Conservation (phyloP, 2,329 filamentous ascomycete genomes). For the Scedosporium apiospermum region DNA sequence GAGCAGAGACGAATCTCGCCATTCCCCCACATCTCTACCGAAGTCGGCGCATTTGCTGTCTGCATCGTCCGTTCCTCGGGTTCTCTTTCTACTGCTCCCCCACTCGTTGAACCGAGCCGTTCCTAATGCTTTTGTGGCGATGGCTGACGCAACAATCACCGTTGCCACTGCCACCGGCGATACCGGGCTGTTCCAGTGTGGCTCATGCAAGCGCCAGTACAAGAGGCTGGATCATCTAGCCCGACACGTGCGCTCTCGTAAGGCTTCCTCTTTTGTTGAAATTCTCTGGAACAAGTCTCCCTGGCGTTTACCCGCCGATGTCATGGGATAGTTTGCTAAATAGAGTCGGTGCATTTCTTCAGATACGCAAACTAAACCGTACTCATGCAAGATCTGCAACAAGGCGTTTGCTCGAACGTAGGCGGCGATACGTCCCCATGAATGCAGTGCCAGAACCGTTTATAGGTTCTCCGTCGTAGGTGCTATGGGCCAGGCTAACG, state of each 20-base stretch:
- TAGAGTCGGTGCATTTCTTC: neutral
- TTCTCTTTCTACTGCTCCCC: neutral
- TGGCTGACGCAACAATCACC: neutral
- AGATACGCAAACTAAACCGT: slow-evolving; percentile 40
- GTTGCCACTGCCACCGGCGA: neutral
- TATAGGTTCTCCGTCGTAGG: no score
- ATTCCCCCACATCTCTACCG: neutral
- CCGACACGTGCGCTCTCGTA: slow-evolving; percentile 34
- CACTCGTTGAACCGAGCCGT: neutral
- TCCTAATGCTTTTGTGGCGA: neutral
- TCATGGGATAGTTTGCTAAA: neutral
- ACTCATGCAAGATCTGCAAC: slow-evolving; percentile 38
- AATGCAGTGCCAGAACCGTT: neutral
- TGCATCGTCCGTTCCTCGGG: neutral
- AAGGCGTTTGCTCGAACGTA: slow-evolving; percentile 43
- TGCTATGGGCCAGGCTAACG: neutral
- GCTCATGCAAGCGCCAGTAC: slow-evolving; percentile 35
- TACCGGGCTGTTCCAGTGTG: slow-evolving; percentile 16
- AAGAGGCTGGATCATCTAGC: slow-evolving; percentile 45
- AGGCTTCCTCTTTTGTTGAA: slow-evolving; percentile 1
- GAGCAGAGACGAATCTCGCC: neutral
- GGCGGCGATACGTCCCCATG: slow-evolving; percentile 2
- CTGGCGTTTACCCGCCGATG: neutral
- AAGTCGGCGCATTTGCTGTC: neutral
- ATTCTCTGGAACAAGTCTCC: neutral